These are phyloP conservation scores for Penicillium goetzii DNA, from an alignment of 495 filamentous ascomycete species.

Conservation along the genomic window DNA sequence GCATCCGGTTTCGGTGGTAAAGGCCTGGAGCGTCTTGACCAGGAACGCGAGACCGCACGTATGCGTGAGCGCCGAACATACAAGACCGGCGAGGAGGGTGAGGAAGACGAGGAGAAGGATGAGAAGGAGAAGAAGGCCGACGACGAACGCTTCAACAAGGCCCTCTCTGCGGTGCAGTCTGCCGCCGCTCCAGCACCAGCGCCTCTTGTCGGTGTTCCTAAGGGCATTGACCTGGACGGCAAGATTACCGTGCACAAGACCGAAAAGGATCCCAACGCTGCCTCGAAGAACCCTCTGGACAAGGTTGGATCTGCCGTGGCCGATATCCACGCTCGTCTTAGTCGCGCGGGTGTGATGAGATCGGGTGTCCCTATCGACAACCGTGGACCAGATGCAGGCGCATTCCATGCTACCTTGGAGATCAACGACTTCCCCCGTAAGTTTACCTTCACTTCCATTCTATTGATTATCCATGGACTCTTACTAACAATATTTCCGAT, in stretches of 20 bases:
- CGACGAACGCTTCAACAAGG: slow-evolving; percentile 66
- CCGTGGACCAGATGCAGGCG: slow-evolving; percentile 94
- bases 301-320: slow-evolving; percentile 84
- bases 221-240: slow-evolving; percentile 68
- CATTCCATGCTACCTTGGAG: slow-evolving; percentile 95
- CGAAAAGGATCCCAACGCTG: slow-evolving; percentile 55
- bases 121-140: slow-evolving; percentile 55
- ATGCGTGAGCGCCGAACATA: slow-evolving; percentile 83
- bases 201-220: slow-evolving; percentile 55
- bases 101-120: slow-evolving; percentile 83
- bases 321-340: slow-evolving; percentile 83
- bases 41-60: slow-evolving; percentile 83
- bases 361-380: slow-evolving; percentile 97
- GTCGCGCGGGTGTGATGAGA: slow-evolving; percentile 81
- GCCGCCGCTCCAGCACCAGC: slow-evolving; percentile 50
- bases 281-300: slow-evolving; percentile 74
- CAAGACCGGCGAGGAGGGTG: slow-evolving; percentile 87
- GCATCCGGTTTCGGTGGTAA: slow-evolving; percentile 91
- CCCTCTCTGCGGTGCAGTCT: slow-evolving; percentile 65
- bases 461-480: neutral
- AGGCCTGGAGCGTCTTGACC: slow-evolving; percentile 86
- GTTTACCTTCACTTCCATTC: slow-evolving; percentile 31
- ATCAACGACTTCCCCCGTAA: slow-evolving; percentile 98
- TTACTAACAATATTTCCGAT: slow-evolving; percentile 28
- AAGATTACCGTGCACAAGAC: slow-evolving; percentile 82